Evolutionary conservation across 2,329 filamentous ascomycete species (phyloP), one percentile per base, ranked within the genome.

Genomic region (Cladosporium sphaerospermum): DNA sequence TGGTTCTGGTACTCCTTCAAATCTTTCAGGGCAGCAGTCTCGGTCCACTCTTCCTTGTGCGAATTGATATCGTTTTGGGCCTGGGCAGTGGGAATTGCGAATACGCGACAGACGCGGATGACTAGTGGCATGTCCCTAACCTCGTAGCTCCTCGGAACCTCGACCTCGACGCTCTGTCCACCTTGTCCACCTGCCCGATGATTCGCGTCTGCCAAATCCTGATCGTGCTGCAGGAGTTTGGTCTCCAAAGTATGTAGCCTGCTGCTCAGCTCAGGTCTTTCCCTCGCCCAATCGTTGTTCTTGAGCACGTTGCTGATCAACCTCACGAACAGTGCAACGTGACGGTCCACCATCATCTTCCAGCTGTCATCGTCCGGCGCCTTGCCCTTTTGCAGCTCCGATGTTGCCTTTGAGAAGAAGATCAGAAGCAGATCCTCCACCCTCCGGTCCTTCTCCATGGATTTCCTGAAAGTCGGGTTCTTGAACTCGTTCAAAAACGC

Each of bases 41-140:
- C 90, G 1, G 89, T 96, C 93, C 93, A 99, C 2, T 81, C 71
- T 4, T 82, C 78, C 60, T 86, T 87, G 69, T 95, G 82, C 45
- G 83, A 80, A 69, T 95, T 87, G 65, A 99, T 88, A 63, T 96
- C 91, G 41, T 81, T 80, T 72, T 99, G 93, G 5, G 91, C 85
- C 60, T 93, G 84, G 1, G 84, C 83, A 59, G 86, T 83, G 41
- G 84, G 83, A 55, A 92, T 78, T 42, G 86, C 87, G 71, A 97
- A 99, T 58, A 96, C 88, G 62, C 80, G 85, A 47, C 86, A 88
- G 23, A 99, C 91, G 34, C 86, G 81, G 67, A 93, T 86, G 28
- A 96, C 93, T 72, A 96, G 80, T 36, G 85, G 85, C 93, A 99
- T 99, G 67, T 99, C 93, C 71, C 93, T 96, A 66, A 97, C 86